Conservation (phyloP, 1,284 basidiomycete genomes). For the Ceratorhiza oryzae-sativae region DNA sequence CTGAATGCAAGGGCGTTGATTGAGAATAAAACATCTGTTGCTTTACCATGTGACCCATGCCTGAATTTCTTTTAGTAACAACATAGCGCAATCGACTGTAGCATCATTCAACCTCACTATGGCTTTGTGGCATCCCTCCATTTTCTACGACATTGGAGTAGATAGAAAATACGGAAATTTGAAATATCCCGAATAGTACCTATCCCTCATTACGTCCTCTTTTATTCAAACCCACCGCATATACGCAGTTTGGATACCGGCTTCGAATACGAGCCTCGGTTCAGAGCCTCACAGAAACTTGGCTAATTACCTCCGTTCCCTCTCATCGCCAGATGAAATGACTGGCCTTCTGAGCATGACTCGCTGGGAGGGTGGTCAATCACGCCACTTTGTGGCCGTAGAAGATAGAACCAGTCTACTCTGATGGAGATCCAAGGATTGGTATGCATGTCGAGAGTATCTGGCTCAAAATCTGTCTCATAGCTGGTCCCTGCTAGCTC, state of each 20-base stretch:
- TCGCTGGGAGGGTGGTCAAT: conserved; percentile 8
- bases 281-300: not conserved
- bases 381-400: conserved; percentile 20
- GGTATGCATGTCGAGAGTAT: not conserved
- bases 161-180: not conserved
- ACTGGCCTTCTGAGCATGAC: conserved; percentile 21
- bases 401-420: not conserved
- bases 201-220: not conserved
- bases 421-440: conserved; percentile 17
- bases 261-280: conserved; percentile 28
- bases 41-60: not conserved
- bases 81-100: not conserved
- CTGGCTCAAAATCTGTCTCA: no score
- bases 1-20: no score
- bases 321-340: not conserved
- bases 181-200: not conserved
- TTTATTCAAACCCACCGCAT: not conserved
- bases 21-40: not conserved
- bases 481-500: no score
- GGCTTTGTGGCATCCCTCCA: not conserved
- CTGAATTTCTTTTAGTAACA: no score
- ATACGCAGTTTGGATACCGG: conserved; percentile 18
- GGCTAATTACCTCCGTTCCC: not conserved
- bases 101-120: not conserved
- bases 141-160: not conserved